These are phyloP conservation scores for Aspergillus unguis DNA, from an alignment of 2,329 filamentous ascomycete genomes.

Conservation along the genomic window DNA sequence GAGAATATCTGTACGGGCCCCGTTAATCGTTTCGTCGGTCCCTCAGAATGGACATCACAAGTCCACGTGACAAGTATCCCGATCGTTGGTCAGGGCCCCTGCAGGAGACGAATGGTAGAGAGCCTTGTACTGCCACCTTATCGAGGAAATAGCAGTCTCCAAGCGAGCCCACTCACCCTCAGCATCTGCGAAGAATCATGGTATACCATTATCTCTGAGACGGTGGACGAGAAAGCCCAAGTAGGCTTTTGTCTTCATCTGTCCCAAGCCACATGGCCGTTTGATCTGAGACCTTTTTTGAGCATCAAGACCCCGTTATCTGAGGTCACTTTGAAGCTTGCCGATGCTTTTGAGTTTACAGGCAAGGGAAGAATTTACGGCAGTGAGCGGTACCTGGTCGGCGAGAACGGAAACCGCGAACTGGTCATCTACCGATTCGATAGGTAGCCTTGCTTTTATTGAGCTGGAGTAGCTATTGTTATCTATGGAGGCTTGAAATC, in stretches of 20 bases:
- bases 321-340: slow-evolving; percentile 22
- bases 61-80: slow-evolving; percentile 55
- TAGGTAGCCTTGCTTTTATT: slow-evolving; percentile 17
- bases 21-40: slow-evolving; percentile 44
- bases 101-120: slow-evolving; percentile 47
- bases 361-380: slow-evolving; percentile 55
- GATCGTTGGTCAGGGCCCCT: slow-evolving; percentile 50
- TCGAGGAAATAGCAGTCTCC: slow-evolving; percentile 40
- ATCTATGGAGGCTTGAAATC: no score
- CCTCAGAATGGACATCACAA: slow-evolving; percentile 40
- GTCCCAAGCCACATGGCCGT: slow-evolving; percentile 24
- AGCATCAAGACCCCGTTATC: slow-evolving; percentile 29
- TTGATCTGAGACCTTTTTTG: slow-evolving; percentile 26
- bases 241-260: slow-evolving; percentile 39
- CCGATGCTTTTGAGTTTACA: slow-evolving; percentile 49
- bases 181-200: slow-evolving; percentile 26
- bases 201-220: slow-evolving; percentile 38
- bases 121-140: slow-evolving; percentile 45
- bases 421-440: slow-evolving; percentile 55
- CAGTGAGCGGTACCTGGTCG: slow-evolving; percentile 61
- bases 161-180: slow-evolving; percentile 29
- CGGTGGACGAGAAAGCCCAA: slow-evolving; percentile 28
- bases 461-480: no score
- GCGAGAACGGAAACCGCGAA: slow-evolving; percentile 52
- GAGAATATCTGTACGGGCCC: slow-evolving; percentile 56